Conservation (phyloP, 164 flowering plant species). For the Vitis rupestris region DNA sequence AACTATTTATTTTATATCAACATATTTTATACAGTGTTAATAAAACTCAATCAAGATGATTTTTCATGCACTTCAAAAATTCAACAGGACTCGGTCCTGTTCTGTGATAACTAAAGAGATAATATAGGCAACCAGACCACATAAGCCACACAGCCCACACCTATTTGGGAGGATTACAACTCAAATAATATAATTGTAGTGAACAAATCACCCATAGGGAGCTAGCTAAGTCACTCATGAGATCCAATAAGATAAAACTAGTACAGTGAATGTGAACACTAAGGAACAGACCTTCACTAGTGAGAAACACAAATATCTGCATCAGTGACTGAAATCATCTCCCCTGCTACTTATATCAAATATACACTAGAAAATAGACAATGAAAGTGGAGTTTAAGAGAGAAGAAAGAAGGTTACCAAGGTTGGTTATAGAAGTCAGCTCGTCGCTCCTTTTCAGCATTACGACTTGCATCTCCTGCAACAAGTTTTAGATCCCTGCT, state of each 20-base stretch:
- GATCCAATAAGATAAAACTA: background rate
- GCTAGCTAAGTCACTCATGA: background rate
- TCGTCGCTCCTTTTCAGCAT: constrained; percentile 65
- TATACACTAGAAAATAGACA: background rate
- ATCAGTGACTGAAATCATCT: background rate
- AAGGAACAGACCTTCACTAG: no score
- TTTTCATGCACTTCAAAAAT: no score
- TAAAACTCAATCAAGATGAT: no score
- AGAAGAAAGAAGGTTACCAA: constrained; percentile 45
- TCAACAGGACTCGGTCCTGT: no score
- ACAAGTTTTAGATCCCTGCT: constrained; percentile 77
- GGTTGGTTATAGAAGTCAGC: constrained; percentile 80
- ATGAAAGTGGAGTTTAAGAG: background rate
- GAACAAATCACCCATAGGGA: background rate
- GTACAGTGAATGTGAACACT: no score
- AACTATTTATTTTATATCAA: no score
- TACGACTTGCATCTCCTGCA: constrained; percentile 66
- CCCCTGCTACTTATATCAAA: background rate
- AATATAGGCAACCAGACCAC: no score
- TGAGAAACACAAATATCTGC: no score
- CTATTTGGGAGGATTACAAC: background rate
- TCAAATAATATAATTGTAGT: background rate
- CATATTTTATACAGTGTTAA: no score
- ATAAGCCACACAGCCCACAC: no score
- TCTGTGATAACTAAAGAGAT: no score